Evolutionary conservation across 1,284 basidiomycete species (phyloP).

Genomic region (Ustilago hordei): DNA sequence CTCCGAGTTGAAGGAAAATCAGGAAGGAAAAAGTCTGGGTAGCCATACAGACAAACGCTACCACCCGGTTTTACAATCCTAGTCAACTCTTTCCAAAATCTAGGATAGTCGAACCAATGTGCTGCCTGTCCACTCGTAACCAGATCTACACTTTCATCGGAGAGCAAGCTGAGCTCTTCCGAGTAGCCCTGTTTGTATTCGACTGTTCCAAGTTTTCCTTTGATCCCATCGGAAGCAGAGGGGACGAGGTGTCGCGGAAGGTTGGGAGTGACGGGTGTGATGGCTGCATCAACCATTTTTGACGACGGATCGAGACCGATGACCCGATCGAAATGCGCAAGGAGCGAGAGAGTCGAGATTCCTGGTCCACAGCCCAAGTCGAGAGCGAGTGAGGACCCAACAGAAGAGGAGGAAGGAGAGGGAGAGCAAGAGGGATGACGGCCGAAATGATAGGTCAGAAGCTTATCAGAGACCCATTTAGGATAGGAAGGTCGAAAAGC

Average conservation of each 20-base stretch:
- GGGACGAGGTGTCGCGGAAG: constrained; percentile 20
- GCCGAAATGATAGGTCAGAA: constrained; percentile 43
- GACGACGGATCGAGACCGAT: constrained; percentile 80
- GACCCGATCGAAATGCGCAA: constrained; percentile 75
- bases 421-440: too few species aligned
- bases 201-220: constrained; percentile 51
- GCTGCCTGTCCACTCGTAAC: constrained; percentile 82
- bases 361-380: constrained; percentile 88
- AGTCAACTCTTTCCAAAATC: constrained; percentile 78
- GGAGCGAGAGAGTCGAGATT: constrained; percentile 75
- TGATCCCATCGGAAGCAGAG: constrained; percentile 65
- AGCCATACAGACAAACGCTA: constrained; percentile 82
- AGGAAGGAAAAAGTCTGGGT: constrained; percentile 81
- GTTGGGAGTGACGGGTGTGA: constrained; percentile 65
- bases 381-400: constrained; percentile 67
- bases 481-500: constrained; percentile 55
- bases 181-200: constrained; percentile 74
- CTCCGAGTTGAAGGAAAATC: constrained; percentile 75
- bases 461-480: constrained; percentile 45
- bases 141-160: constrained; percentile 78
- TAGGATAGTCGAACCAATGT: constrained; percentile 86
- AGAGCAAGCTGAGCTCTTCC: constrained; percentile 75
- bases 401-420: background rate
- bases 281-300: constrained; percentile 80
- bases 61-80: constrained; percentile 78